Conservation (phyloP, 257 asterid species). For the Solanum sejunctum region DNA sequence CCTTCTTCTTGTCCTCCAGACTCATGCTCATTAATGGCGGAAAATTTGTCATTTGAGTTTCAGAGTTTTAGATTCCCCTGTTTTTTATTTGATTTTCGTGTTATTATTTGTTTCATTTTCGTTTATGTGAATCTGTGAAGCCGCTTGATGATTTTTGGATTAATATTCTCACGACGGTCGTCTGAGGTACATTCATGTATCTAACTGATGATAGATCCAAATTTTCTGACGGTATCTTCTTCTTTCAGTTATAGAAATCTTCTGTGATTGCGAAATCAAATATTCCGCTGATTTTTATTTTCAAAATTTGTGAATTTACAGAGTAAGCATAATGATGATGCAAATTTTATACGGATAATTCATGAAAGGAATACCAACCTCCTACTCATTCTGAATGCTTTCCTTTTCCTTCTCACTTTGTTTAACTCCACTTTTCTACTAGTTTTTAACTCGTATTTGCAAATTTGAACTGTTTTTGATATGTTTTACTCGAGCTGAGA, state of each 20-base stretch:
- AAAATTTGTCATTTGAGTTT: neutral
- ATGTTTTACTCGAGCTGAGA: no score
- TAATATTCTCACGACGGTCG: constrained; percentile 81
- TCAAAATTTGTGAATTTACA: neutral
- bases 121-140: neutral
- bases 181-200: constrained; percentile 48
- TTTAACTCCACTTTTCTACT: no score
- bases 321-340: constrained; percentile 43
- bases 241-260: neutral
- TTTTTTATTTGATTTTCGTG: neutral
- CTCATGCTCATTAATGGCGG: neutral
- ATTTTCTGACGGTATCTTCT: constrained; percentile 33
- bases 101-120: neutral
- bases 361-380: constrained; percentile 56
- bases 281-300: neutral
- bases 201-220: constrained; percentile 40
- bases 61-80: neutral
- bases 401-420: neutral
- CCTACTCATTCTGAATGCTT: constrained; percentile 94
- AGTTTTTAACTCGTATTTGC: neutral
- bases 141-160: constrained; percentile 54
- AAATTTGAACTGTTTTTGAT: neutral
- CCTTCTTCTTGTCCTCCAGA: neutral
- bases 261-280: neutral
- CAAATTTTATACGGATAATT: constrained; percentile 28